Conservation (phyloP, 176 grass and related monocot species). For the Eleusine indica region DNA sequence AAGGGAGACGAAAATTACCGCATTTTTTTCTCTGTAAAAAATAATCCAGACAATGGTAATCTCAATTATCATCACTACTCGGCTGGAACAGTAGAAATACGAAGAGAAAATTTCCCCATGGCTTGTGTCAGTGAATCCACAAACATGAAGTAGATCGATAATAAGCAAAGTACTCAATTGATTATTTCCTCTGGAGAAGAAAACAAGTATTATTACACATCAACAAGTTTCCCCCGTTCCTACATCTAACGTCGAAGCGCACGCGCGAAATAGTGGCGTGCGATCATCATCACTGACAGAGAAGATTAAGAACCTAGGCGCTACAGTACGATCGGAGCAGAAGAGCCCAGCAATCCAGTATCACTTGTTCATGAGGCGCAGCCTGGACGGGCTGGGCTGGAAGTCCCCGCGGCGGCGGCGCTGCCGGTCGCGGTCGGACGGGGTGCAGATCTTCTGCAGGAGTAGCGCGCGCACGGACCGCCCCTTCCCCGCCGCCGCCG, state of each 20-base stretch:
- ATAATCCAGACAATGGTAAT: neutral
- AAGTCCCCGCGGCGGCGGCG: slow-evolving; percentile 52
- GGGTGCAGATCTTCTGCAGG: slow-evolving; percentile 47
- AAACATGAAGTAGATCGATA: neutral
- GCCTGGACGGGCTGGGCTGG: slow-evolving; percentile 63
- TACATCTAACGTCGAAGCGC: neutral
- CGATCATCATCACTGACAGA: neutral
- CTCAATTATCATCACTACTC: neutral
- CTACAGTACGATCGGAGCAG: neutral
- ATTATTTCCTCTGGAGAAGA: neutral
- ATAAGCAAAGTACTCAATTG: neutral
- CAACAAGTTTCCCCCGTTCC: neutral
- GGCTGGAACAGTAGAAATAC: no score
- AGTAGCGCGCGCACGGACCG: slow-evolving; percentile 59
- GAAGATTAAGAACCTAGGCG: neutral
- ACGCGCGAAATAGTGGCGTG: slow-evolving; percentile 48
- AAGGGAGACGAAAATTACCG: fast-evolving
- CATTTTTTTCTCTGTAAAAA: neutral
- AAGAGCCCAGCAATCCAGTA: neutral
- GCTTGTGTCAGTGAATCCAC: neutral
- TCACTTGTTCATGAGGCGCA: slow-evolving; percentile 50
- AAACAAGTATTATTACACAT: neutral
- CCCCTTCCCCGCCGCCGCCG: slow-evolving; percentile 26
- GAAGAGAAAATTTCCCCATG: neutral
- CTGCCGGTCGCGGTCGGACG: slow-evolving; percentile 47